Evolutionary conservation across 768 basidiomycete species (phyloP).

Genomic region (Phlebiopsis flavidoalba): DNA sequence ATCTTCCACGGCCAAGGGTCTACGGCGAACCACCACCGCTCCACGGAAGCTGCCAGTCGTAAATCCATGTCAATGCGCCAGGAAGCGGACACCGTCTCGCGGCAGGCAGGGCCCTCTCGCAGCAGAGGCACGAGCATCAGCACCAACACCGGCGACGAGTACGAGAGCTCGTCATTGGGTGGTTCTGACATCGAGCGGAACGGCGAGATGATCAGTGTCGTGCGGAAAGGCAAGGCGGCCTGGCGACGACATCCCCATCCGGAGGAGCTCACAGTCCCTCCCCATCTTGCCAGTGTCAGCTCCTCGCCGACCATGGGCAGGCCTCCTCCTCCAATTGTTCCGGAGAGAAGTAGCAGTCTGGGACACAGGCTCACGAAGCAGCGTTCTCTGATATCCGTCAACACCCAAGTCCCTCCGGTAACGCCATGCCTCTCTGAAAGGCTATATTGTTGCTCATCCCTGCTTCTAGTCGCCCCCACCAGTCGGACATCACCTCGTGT

Average conservation of each 20-base stretch:
- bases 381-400: constrained; percentile 17
- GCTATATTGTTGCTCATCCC: not conserved
- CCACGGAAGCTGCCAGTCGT: constrained; percentile 13
- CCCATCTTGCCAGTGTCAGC: constrained; percentile 21
- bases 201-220: constrained; percentile 17
- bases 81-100: constrained; percentile 21
- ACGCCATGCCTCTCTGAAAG: not conserved
- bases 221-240: constrained; percentile 24
- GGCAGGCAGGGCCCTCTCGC: constrained; percentile 32
- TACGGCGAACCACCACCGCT: not conserved
- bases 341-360: constrained; percentile 22
- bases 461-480: constrained; percentile 9
- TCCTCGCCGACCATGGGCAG: constrained; percentile 19
- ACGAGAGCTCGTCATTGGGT: constrained; percentile 29
- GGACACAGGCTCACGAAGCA: constrained; percentile 17
- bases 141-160: constrained; percentile 37
- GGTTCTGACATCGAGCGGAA: constrained; percentile 24
- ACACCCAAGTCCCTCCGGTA: constrained; percentile 23
- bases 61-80: constrained; percentile 15
- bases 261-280: constrained; percentile 27
- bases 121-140: constrained; percentile 54
- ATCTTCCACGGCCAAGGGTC: not conserved
- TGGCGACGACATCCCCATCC: constrained; percentile 16
- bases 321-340: constrained; percentile 17
- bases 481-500: constrained; percentile 52